These are phyloP conservation scores for Solanum neorickii DNA, from an alignment of 257 asterid species.

Conservation along the genomic window DNA sequence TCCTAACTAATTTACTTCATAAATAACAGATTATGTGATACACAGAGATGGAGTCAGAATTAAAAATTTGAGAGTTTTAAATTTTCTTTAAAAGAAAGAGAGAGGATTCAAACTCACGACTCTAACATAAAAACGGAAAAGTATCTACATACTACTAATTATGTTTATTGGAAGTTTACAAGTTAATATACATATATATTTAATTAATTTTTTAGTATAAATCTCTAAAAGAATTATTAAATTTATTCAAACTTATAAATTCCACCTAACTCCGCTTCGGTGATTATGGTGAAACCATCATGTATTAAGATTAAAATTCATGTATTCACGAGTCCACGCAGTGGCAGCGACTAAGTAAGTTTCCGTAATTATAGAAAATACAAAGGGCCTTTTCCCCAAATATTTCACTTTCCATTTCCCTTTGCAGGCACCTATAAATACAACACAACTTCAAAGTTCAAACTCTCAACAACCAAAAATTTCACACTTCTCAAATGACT, in stretches of 20 bases:
- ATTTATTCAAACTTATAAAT: too few species aligned
- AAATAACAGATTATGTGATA: background rate
- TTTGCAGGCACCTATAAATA: background rate
- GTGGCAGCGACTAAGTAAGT: background rate
- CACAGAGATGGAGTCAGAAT: too few species aligned
- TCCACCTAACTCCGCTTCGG: too few species aligned
- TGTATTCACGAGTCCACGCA: background rate
- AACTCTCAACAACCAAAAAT: background rate
- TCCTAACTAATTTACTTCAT: background rate
- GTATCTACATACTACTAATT: too few species aligned
- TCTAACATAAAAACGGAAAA: too few species aligned
- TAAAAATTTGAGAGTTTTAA: too few species aligned
- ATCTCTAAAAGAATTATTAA: accelerated
- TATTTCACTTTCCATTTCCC: background rate
- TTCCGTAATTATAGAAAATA: background rate
- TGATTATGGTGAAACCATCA: background rate
- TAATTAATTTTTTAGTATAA: too few species aligned
- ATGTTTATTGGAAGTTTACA: accelerated
- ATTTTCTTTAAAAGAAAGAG: too few species aligned
- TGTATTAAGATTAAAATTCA: background rate
- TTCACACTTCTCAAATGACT: background rate
- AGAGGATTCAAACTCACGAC: accelerated
- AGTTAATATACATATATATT: too few species aligned
- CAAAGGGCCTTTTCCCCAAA: background rate
- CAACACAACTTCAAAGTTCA: background rate